Conservation (phyloP, 164 flowering plant species). For the Liquidambar formosana region DNA sequence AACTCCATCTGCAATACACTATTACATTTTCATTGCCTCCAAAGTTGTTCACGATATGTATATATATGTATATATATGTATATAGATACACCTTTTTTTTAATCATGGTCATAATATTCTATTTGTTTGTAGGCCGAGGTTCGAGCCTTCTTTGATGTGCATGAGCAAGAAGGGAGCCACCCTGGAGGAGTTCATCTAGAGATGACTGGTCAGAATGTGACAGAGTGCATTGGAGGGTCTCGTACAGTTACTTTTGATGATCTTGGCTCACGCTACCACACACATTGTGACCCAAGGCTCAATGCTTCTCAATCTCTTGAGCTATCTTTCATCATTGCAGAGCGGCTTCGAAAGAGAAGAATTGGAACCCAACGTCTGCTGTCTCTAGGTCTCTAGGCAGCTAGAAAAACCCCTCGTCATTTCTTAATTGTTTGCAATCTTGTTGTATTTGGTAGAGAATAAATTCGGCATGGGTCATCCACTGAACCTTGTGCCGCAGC, state of each 20-base stretch:
- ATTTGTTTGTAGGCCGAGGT: constrained; percentile 49
- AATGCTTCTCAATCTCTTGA: constrained; percentile 71
- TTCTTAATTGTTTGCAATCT: background rate
- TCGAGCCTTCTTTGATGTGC: constrained; percentile 71
- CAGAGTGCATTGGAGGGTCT: constrained; percentile 72
- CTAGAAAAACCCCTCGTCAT: background rate
- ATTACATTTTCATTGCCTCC: background rate
- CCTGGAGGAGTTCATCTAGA: constrained; percentile 69
- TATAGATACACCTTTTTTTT: too few relatives aligned
- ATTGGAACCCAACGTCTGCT: constrained; percentile 23
- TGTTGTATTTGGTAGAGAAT: background rate
- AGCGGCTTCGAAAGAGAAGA: constrained; percentile 55
- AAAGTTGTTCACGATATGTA: background rate
- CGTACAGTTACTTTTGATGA: constrained; percentile 54
- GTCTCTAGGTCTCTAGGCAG: constrained; percentile 14
- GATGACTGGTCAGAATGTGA: constrained; percentile 77
- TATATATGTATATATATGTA: too few relatives aligned
- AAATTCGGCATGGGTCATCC: background rate
- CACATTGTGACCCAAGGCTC: constrained; percentile 70
- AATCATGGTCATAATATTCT: background rate
- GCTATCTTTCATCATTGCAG: constrained; percentile 57
- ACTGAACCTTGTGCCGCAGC: too few relatives aligned
- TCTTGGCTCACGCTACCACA: constrained; percentile 60
- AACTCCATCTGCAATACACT: too few relatives aligned
- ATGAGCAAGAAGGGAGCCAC: constrained; percentile 73